A percentile compares a stretch with the other conserved stretches of the same genome.
phyloP scores from a whole-genome alignment of 2,329 filamentous ascomycete genomes.

The Capronia coronata region DNA sequence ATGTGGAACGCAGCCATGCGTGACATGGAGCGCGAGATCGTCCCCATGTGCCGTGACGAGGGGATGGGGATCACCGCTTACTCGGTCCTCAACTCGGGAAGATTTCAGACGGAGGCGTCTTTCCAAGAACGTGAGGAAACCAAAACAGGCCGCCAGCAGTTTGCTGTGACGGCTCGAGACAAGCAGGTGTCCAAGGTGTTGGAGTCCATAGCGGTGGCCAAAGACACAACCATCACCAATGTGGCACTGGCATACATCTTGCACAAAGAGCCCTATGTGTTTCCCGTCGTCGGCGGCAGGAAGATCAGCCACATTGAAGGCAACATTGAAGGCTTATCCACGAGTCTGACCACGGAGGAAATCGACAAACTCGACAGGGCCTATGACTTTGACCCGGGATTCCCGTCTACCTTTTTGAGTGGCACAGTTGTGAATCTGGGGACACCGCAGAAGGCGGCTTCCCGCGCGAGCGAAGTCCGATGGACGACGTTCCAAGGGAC shows the following conservation, averaged over 20 bases:
- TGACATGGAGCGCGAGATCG: conserved; percentile 61
- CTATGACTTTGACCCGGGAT: conserved; percentile 51
- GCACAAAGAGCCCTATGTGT: conserved; percentile 48
- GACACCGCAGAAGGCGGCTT: not conserved
- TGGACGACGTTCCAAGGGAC: not conserved
- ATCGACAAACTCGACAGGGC: conserved; percentile 50
- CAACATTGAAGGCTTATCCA: conserved; percentile 50
- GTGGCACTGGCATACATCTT: conserved; percentile 47
- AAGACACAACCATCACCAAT: conserved; percentile 8
- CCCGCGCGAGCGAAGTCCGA: not conserved
- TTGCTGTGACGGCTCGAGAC: conserved; percentile 37
- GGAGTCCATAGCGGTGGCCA: conserved; percentile 26
- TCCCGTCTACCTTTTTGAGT: conserved; percentile 38
- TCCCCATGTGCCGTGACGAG: conserved; percentile 57
- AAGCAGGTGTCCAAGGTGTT: conserved; percentile 62
- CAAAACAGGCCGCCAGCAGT: conserved; percentile 4
- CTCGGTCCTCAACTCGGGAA: conserved; percentile 47
- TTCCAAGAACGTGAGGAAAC: conserved; percentile 7
- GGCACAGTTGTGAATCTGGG: not conserved
- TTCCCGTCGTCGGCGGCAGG: conserved; percentile 49
- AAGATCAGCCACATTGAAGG: conserved; percentile 48
- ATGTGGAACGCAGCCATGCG: conserved; percentile 54
- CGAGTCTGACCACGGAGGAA: conserved; percentile 48
- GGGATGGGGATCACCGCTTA: conserved; percentile 56
- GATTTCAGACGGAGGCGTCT: conserved; percentile 40